These are phyloP conservation scores for Verticillium alfalfae DNA, from an alignment of 2,329 filamentous ascomycete species.

Conservation along the genomic window DNA sequence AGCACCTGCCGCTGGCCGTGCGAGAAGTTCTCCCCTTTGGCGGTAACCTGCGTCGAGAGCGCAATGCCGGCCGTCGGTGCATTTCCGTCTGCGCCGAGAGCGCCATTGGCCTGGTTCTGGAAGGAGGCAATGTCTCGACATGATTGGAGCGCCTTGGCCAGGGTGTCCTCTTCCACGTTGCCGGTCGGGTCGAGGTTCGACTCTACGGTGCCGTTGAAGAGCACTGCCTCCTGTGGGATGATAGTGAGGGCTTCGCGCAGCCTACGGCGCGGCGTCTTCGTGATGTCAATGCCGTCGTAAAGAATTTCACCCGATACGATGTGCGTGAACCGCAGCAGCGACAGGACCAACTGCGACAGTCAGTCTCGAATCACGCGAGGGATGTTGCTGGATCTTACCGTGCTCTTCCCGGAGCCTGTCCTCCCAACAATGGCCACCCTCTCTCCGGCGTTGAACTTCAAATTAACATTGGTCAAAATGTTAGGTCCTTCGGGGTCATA, in stretches of 20 bases:
- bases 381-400: slow-evolving; percentile 38
- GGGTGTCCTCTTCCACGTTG: slow-evolving; percentile 43
- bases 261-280: slow-evolving; percentile 40
- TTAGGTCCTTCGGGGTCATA: slow-evolving; percentile 39
- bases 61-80: slow-evolving; percentile 17
- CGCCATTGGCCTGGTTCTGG: slow-evolving; percentile 26
- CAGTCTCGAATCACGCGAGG: neutral
- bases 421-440: slow-evolving; percentile 76
- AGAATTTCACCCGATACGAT: slow-evolving; percentile 45
- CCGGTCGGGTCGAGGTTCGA: slow-evolving; percentile 62
- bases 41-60: slow-evolving; percentile 41
- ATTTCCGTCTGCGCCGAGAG: neutral
- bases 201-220: slow-evolving; percentile 47
- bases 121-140: slow-evolving; percentile 56
- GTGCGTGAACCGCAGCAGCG: slow-evolving; percentile 48
- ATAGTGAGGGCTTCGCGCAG: slow-evolving; percentile 51
- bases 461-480: slow-evolving; percentile 43
- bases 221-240: slow-evolving; percentile 53
- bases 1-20: slow-evolving; percentile 55
- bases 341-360: slow-evolving; percentile 34
- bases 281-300: slow-evolving; percentile 52
- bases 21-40: slow-evolving; percentile 50
- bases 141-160: slow-evolving; percentile 55
- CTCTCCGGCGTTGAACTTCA: slow-evolving; percentile 58
- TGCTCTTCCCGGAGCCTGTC: slow-evolving; percentile 80